Base-by-base conservation (phyloP, 768 basidiomycete genomes). In the Termitomyces sp. region DNA sequence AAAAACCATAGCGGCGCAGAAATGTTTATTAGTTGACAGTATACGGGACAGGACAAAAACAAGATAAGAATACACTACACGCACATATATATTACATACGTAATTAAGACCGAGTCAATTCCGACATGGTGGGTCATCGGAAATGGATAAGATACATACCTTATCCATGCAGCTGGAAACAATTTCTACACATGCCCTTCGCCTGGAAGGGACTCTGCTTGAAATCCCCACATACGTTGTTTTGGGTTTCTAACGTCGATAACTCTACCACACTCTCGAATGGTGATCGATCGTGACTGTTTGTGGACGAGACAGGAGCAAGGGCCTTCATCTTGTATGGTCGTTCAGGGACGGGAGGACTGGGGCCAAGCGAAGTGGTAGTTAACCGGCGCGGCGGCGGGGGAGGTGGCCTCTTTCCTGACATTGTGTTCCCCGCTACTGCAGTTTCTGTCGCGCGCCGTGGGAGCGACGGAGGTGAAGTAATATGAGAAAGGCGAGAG, bases 181-280 rank as follows among this genome's bases (percentile, higher is more conserved):
- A 90, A 61, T 83, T 85, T 60, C 75, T 83, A 69, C 87, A 88
- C 72, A 82, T 75, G 7, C 86, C 85, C 65, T 78, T 77, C 47
- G 77, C 74, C 71, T 88, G 85, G 73, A 85, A 84, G 44, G 82
- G 82, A 66, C 84, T 84, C 71, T 88, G 85, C 65, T 80, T 81
- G 69, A 88, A 87, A 47, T 78, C 74, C 24, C 60, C 66, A 64
- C 88, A 87, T 10, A 70, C 73, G 22, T 66, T 68, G 24, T 52
- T 57, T 29, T 59, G 59, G 45, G 61, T 46, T 50, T 61, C 63
- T 24, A 56, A 56, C 33, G 53, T 47, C 24, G 72, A 70, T 39
- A 81, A 67, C 60, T 88, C 85, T 31, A 73, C 72, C 39, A 78
- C 74, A 64, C 85, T 87, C 62, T 88, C 86, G 59, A 89, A 89